These are phyloP conservation scores for Talaromyces sp. DNA, from an alignment of 2,329 filamentous ascomycete species.

Conservation along the genomic window DNA sequence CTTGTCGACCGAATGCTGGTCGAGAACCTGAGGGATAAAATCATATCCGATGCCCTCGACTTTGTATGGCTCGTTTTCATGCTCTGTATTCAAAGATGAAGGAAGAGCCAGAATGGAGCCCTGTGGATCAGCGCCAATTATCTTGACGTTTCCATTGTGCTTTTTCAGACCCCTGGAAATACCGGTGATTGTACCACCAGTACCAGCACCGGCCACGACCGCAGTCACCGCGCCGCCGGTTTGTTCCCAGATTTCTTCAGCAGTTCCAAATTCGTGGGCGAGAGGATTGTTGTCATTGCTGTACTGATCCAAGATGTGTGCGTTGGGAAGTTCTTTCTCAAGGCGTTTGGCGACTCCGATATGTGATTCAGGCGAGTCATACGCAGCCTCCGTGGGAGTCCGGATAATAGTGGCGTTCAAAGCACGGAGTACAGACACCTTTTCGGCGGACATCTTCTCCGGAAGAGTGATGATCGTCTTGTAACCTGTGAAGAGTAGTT, in stretches of 20 bases:
- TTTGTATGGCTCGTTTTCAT: slow-evolving; percentile 83
- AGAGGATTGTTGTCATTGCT: slow-evolving; percentile 85
- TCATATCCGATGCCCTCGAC: slow-evolving; percentile 99
- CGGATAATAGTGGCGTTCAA: slow-evolving; percentile 96
- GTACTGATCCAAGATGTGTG: slow-evolving; percentile 97
- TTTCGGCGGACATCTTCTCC: slow-evolving; percentile 99
- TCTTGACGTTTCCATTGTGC: slow-evolving; percentile 78
- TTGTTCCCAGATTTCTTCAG: slow-evolving; percentile 93
- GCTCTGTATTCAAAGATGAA: slow-evolving; percentile 70
- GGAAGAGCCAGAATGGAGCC: slow-evolving; percentile 89
- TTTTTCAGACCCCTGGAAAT: slow-evolving; percentile 80
- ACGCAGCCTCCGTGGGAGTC: slow-evolving; percentile 92
- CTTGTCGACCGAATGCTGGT: slow-evolving; percentile 73
- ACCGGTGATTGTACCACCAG: slow-evolving; percentile 91
- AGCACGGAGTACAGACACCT: slow-evolving; percentile 89
- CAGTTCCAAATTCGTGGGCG: slow-evolving; percentile 90
- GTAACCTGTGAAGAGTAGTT: slow-evolving; percentile 54
- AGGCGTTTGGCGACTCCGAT: slow-evolving; percentile 89
- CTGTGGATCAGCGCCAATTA: slow-evolving; percentile 87
- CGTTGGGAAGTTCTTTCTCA: slow-evolving; percentile 93
- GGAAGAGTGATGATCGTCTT: slow-evolving; percentile 97
- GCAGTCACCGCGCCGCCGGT: slow-evolving; percentile 77
- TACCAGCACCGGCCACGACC: slow-evolving; percentile 87
- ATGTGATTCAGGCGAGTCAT: slow-evolving; percentile 90
- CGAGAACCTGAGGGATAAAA: slow-evolving; percentile 91